These are phyloP conservation scores for Conidiobolus incongruus DNA, from an alignment of 371 early-diverging fungal genomes.

Conservation along the genomic window DNA sequence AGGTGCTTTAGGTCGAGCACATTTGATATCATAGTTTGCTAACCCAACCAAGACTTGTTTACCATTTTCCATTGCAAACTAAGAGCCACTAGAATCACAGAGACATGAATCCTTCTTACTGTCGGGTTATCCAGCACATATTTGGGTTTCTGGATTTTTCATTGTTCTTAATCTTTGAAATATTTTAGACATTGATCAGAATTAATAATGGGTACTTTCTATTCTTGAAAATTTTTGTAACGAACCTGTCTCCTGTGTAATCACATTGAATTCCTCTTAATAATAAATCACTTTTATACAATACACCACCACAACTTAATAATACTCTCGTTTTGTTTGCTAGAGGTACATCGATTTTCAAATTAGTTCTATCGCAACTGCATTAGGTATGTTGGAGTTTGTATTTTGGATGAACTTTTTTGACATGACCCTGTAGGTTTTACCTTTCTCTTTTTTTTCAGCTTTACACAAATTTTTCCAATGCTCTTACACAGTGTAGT, in stretches of 20 bases:
- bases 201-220: neutral
- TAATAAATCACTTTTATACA: neutral
- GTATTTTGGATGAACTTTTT: neutral
- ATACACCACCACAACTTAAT: neutral
- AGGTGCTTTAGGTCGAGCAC: neutral
- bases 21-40: neutral
- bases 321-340: too few species aligned
- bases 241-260: neutral
- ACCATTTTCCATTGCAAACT: neutral
- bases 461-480: neutral
- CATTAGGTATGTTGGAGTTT: neutral
- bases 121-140: too few species aligned
- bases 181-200: neutral
- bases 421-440: neutral
- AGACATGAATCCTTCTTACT: neutral
- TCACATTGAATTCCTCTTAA: neutral
- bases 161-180: neutral
- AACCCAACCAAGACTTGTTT: neutral
- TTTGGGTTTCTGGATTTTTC: neutral
- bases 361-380: neutral
- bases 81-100: slow-evolving; percentile 2
- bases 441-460: neutral
- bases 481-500: neutral
- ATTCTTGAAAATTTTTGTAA: neutral
- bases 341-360: neutral